A percentile compares a stretch with the other conserved stretches of the same genome.
Evolutionary conservation across 306 rosid species (phyloP).

Genomic region (Sicyos baderoa): DNA sequence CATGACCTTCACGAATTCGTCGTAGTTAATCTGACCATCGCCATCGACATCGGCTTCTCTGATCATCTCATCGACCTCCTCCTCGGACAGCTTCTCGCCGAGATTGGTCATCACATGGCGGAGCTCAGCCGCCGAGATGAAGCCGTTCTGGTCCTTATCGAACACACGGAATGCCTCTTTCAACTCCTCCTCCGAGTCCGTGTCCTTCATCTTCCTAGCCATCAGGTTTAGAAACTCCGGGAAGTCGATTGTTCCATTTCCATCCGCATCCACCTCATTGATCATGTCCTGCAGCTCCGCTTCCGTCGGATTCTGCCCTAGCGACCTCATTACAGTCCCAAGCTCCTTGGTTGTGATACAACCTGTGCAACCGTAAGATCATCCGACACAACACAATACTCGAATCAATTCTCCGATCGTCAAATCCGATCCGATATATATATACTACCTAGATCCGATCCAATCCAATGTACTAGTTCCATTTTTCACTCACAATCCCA

Average conservation of each 20-base stretch:
- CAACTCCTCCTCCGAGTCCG: constrained; percentile 76
- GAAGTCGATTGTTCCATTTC: constrained; percentile 69
- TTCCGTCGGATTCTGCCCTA: constrained; percentile 79
- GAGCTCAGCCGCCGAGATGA: constrained; percentile 84
- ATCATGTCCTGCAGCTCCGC: constrained; percentile 83
- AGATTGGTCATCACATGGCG: constrained; percentile 84
- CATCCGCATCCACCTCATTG: constrained; percentile 79
- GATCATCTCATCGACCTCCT: constrained; percentile 75
- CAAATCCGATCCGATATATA: no score
- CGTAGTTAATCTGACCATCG: constrained; percentile 72
- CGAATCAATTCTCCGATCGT: no score
- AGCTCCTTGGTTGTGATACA: constrained; percentile 79
- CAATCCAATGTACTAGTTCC: no score
- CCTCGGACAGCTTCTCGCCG: constrained; percentile 79
- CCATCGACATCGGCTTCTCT: constrained; percentile 81
- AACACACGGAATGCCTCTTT: constrained; percentile 81
- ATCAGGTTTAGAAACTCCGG: constrained; percentile 71
- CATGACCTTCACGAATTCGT: constrained; percentile 78
- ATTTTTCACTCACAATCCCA: no score
- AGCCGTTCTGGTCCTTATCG: constrained; percentile 79
- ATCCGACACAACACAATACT: constrained; percentile 31
- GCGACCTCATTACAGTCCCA: constrained; percentile 74
- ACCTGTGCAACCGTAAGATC: constrained; percentile 31
- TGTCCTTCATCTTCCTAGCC: constrained; percentile 81
- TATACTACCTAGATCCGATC: no score